These are phyloP conservation scores for Alternaria conjuncta DNA, from an alignment of 2,329 filamentous ascomycete genomes.

Conservation along the genomic window DNA sequence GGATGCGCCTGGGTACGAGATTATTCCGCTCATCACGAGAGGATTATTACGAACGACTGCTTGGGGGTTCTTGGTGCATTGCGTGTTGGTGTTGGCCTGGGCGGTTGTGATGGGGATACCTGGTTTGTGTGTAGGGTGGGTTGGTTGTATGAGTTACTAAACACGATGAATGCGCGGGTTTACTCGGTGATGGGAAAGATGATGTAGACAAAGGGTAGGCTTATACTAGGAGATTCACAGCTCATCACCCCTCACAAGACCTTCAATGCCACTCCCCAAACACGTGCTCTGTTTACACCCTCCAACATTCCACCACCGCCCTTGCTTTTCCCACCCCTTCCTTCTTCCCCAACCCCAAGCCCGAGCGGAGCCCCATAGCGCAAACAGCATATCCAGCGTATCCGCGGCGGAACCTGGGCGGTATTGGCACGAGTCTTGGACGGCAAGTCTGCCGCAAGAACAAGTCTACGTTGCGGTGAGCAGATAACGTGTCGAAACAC, in stretches of 20 bases:
- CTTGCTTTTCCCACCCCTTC: background rate
- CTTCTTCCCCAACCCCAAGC: background rate
- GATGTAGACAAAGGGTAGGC: background rate
- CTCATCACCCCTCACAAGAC: background rate
- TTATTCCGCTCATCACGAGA: background rate
- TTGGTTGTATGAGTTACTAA: background rate
- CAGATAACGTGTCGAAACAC: background rate
- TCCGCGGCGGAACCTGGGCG: constrained; percentile 4
- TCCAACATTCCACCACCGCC: background rate
- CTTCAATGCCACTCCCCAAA: background rate
- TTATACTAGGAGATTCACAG: background rate
- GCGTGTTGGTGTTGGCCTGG: background rate
- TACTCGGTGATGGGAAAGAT: background rate
- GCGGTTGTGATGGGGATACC: background rate
- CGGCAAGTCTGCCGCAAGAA: constrained; percentile 1
- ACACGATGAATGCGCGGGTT: background rate
- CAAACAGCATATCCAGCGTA: background rate
- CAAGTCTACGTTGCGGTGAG: constrained; percentile 3
- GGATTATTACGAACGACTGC: background rate
- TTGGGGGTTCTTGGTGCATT: background rate
- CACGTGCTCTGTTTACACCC: background rate
- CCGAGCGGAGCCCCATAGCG: constrained; percentile 1
- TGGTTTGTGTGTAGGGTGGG: background rate
- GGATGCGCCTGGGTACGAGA: background rate
- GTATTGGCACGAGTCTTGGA: constrained; percentile 8